Percentiles rank a stretch among this genome's conserved stretches.
Evolutionary conservation across 148 eudicot species (phyloP).

Genomic region (Vaccinium vitisidaea): DNA sequence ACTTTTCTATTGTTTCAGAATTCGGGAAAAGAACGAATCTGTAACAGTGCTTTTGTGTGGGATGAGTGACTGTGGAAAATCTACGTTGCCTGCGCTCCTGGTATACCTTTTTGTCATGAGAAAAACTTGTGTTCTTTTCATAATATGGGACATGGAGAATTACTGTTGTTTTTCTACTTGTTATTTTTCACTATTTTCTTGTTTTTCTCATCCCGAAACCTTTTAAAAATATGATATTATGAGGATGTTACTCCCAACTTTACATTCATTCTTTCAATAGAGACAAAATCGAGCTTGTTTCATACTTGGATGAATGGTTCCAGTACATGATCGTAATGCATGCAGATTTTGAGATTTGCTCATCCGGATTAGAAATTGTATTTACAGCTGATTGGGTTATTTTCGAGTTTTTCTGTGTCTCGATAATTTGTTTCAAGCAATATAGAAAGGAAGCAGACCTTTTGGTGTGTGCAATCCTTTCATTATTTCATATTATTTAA

Average conservation of each 20-base stretch:
- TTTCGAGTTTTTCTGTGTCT: no score
- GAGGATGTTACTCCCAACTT: background rate
- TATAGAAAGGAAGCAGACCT: no score
- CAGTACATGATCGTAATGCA: background rate
- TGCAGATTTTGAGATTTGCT: background rate
- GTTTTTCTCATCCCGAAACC: background rate
- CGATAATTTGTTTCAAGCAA: background rate
- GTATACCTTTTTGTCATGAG: conserved; percentile 30
- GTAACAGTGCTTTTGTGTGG: conserved; percentile 88
- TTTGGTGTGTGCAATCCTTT: no score
- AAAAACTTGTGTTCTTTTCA: background rate
- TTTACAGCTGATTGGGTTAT: no score
- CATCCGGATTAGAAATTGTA: background rate
- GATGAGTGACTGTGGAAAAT: conserved; percentile 97
- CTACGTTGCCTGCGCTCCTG: conserved; percentile 90
- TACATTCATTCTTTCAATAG: background rate
- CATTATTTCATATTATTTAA: no score
- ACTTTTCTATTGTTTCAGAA: no score
- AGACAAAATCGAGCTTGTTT: background rate
- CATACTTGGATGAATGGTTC: background rate
- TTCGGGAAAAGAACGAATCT: no score
- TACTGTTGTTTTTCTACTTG: background rate
- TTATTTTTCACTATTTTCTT: no score
- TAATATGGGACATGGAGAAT: background rate
- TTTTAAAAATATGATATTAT: background rate